phyloP scores from a whole-genome alignment of 768 basidiomycete species.

The Aureoboletus auriporus region DNA sequence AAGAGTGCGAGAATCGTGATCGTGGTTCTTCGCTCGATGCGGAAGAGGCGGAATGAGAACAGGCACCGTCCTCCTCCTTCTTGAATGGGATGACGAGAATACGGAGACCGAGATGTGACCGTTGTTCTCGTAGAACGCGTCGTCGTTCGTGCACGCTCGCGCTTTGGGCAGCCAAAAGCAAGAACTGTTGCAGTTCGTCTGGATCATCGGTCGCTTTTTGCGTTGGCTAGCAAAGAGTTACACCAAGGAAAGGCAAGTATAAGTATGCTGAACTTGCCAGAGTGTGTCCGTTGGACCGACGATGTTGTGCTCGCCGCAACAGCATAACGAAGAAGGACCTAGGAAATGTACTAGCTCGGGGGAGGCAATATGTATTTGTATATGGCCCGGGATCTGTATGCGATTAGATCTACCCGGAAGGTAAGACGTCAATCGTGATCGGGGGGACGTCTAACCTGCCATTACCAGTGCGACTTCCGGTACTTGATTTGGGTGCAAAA shows the following conservation, averaged over 20 bases:
- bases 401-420: no score
- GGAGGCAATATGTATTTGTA: no score
- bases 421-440: no score
- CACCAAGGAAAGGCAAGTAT: background rate
- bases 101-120: background rate
- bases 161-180: slow-evolving; percentile 14
- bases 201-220: background rate
- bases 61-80: no score
- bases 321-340: slow-evolving; percentile 1
- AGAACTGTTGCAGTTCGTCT: slow-evolving; percentile 9
- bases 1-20: slow-evolving; percentile 21
- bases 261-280: slow-evolving; percentile 5
- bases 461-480: no score
- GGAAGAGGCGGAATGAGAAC: background rate
- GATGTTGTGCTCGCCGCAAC: no score
- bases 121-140: slow-evolving; percentile 11
- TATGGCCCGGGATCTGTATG: no score
- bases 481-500: no score
- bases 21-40: slow-evolving; percentile 16
- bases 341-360: no score
- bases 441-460: no score
- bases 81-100: slow-evolving; percentile 4
- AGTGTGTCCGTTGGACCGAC: background rate
- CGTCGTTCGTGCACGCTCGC: slow-evolving; percentile 17
- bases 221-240: background rate